Base-by-base conservation (phyloP, 805 yeast species). In the Groenewaldozyma tartarivorans region DNA sequence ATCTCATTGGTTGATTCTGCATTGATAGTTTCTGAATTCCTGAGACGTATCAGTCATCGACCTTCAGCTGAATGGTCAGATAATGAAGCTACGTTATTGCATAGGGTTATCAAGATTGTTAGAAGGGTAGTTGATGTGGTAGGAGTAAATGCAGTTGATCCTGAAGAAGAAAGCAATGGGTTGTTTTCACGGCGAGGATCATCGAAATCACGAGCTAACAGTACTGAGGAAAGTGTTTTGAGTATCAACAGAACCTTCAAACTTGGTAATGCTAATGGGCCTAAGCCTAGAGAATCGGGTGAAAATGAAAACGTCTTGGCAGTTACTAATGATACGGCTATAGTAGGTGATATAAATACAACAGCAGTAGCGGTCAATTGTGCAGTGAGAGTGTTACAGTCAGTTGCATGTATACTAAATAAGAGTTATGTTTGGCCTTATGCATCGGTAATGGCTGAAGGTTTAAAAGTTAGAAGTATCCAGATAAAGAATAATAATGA, bases 1-100 rank as follows among this genome's bases (percentile, higher is more conserved):
- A 50, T 57, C 33, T 55, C 61, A 5, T 46, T 63, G 7, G 58
- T 62, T 22, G 66, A 63, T 40, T 56, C 66, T 33, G 63, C 59
- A 0, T 39, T 63, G 26, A 60, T 63, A 13, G 54, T 60, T 13
- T 50, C 60, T 7, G 63, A 59, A 47, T 58, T 57, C 7, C 48
- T 60, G 35, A 39, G 49, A 17, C 43, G 57, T 11, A 44, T 53
- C 5, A 55, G 51, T 42, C 26, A 35, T 19, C 43, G 40, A 35
- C 36, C 43, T 7, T 31, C 36, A 4, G n/a, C 22, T 16, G 40
- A 41, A 13, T 45, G 52, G 50, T 26, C 30, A n/a, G 50, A 48
- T 16, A 50, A 51, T 13, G 55, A 51, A 29, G 22, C 35, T 16
- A 20, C 41, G 42, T 46, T 51, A 15, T 48, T 47, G 13, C 26